A percentile compares a stretch with the other conserved stretches of the same genome.
Evolutionary conservation across 2,329 filamentous ascomycete genomes (phyloP).

Genomic region (Ceratocystis eucalypticola): DNA sequence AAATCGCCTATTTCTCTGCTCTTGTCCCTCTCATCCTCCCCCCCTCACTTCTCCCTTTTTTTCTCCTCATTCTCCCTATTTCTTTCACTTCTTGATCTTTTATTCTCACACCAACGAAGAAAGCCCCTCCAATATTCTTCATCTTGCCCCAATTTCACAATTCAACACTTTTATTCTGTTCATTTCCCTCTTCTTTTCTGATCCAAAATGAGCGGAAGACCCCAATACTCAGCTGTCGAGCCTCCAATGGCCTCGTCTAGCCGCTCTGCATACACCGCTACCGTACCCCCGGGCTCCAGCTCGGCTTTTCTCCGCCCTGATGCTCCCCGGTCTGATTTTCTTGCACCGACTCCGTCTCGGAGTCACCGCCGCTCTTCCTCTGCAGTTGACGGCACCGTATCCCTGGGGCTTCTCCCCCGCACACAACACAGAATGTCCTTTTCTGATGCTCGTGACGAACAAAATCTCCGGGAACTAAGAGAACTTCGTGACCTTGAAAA

Average conservation of each 20-base stretch:
- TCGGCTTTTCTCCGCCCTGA: conserved; percentile 11
- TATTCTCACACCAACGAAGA: background rate
- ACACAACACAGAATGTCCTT: conserved; percentile 18
- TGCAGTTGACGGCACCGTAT: conserved; percentile 6
- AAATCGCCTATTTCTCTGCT: background rate
- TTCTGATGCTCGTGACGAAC: conserved; percentile 13
- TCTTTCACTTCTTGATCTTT: background rate
- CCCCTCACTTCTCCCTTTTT: background rate
- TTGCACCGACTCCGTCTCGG: conserved; percentile 23
- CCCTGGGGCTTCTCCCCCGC: conserved; percentile 21
- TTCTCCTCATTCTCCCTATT: background rate
- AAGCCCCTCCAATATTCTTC: background rate
- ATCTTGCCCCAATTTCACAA: background rate
- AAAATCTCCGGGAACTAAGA: background rate
- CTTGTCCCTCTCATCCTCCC: background rate
- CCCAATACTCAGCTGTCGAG: conserved; percentile 17
- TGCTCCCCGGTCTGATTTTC: conserved; percentile 15
- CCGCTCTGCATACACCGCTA: conserved; percentile 11
- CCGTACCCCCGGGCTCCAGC: background rate
- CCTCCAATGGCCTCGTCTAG: background rate
- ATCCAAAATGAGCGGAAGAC: conserved; percentile 16
- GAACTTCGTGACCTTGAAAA: conserved; percentile 10
- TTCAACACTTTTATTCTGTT: background rate
- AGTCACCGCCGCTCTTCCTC: conserved; percentile 20
- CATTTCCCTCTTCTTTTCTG: background rate